These are phyloP conservation scores for Murraya koenigii DNA, from an alignment of 345 rosid species.

Conservation along the genomic window DNA sequence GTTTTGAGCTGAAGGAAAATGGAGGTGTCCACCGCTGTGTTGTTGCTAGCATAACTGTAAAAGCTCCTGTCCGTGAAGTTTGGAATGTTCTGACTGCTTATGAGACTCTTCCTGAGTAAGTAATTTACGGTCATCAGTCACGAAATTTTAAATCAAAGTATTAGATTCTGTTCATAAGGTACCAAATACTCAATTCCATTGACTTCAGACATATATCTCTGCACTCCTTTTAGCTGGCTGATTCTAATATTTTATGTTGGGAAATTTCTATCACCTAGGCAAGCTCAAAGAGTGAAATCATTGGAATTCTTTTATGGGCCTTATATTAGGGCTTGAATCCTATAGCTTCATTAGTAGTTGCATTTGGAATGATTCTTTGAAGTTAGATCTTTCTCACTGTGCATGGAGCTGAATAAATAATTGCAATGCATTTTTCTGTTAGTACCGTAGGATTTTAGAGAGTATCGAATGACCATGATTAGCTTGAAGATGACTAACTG, in stretches of 20 bases:
- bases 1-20: slow-evolving; percentile 73
- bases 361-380: not conserved
- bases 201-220: not conserved
- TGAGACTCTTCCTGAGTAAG: slow-evolving; percentile 96
- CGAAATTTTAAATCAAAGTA: not conserved
- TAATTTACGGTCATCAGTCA: slow-evolving; percentile 7
- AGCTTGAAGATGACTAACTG: not conserved
- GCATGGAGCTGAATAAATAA: not conserved
- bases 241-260: not conserved
- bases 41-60: slow-evolving; percentile 92
- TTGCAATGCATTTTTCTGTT: not conserved
- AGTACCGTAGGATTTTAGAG: not conserved
- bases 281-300: not conserved
- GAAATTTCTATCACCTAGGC: not conserved
- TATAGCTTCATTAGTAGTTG: not conserved
- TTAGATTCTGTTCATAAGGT: not conserved
- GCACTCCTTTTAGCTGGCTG: not conserved
- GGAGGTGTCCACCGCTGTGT: slow-evolving; percentile 97
- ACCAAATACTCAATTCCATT: not conserved
- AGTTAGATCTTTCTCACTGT: not conserved
- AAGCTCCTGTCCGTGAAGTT: slow-evolving; percentile 89
- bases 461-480: not conserved
- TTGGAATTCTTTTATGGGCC: not conserved
- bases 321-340: not conserved
- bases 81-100: slow-evolving; percentile 93